Percentiles rank a stretch among this genome's conserved stretches.
Conservation (phyloP, 2,329 filamentous ascomycete species). For the Zymoseptoria crescenta region DNA sequence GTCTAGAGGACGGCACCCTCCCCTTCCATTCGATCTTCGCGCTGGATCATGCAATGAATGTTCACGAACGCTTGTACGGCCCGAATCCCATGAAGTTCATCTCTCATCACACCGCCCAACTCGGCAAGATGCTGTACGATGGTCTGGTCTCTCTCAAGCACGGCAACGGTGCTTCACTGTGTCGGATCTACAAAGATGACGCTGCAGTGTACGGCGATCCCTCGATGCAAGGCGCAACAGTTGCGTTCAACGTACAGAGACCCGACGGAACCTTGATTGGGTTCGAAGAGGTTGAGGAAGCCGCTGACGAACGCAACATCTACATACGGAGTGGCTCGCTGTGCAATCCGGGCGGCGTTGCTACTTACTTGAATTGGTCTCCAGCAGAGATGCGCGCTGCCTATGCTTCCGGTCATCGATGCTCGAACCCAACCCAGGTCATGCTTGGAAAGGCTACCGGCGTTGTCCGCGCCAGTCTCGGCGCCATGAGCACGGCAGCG, state of each 20-base stretch:
- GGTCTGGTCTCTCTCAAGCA: conserved; percentile 45
- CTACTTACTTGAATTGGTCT: conserved; percentile 42
- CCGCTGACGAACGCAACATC: conserved; percentile 49
- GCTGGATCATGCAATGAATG: conserved; percentile 51
- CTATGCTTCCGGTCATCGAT: conserved; percentile 51
- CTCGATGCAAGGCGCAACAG: conserved; percentile 50
- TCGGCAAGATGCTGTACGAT: conserved; percentile 45
- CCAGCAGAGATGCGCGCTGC: conserved; percentile 49
- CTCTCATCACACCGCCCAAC: conserved; percentile 49
- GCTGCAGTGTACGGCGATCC: conserved; percentile 44
- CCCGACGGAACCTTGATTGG: conserved; percentile 47
- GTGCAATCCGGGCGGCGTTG: conserved; percentile 48
- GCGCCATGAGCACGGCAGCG: conserved; percentile 51
- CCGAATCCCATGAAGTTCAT: conserved; percentile 52
- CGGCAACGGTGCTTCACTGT: conserved; percentile 45
- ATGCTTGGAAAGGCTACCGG: conserved; percentile 51
- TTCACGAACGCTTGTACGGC: conserved; percentile 49
- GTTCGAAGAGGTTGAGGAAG: conserved; percentile 52
- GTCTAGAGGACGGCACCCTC: conserved; percentile 59
- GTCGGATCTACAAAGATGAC: conserved; percentile 49
- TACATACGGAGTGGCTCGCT: conserved; percentile 54
- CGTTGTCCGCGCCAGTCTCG: conserved; percentile 53
- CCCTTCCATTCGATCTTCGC: conserved; percentile 60
- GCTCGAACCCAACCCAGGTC: conserved; percentile 47
- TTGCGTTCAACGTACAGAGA: conserved; percentile 56